Conservation (phyloP, 78 protist genomes). For the Emiliania huxleyi region DNA sequence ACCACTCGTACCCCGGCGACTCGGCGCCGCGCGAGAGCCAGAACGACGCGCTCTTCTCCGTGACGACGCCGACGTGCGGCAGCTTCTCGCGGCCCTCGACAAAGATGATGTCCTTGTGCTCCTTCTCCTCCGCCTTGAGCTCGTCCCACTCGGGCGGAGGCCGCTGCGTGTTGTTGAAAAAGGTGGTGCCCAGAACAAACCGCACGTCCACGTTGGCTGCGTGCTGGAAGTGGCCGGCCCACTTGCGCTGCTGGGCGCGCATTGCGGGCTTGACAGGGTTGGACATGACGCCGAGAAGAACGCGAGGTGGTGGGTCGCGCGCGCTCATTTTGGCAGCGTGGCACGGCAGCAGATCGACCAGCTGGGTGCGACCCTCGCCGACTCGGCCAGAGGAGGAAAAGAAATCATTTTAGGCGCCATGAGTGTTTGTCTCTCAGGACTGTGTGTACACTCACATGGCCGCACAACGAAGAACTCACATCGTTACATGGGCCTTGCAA, state of each 20-base stretch:
- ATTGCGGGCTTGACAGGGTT: neutral
- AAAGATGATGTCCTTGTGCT: neutral
- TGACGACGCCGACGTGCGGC: slow-evolving; percentile 30
- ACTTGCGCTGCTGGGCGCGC: neutral
- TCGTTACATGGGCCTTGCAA: too few species aligned
- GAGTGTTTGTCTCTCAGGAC: too few species aligned
- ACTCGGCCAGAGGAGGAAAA: too few species aligned
- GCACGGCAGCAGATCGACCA: too few species aligned
- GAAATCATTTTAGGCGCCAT: too few species aligned
- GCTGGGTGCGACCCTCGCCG: too few species aligned
- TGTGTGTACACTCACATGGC: too few species aligned
- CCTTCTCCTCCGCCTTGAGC: neutral
- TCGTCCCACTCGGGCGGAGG: neutral
- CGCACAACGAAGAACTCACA: too few species aligned
- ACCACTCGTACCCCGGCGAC: neutral
- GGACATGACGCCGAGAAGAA: neutral
- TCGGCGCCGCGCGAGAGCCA: neutral
- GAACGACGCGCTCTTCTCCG: slow-evolving; percentile 8
- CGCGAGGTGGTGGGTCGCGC: too few species aligned
- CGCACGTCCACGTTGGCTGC: neutral
- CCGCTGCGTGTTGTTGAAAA: neutral
- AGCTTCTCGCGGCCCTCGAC: neutral
- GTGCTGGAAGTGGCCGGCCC: neutral
- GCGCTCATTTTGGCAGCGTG: too few species aligned
- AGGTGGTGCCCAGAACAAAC: neutral